Base-by-base conservation (phyloP, 148 eudicot genomes). In the Amaranthus cruentus region DNA sequence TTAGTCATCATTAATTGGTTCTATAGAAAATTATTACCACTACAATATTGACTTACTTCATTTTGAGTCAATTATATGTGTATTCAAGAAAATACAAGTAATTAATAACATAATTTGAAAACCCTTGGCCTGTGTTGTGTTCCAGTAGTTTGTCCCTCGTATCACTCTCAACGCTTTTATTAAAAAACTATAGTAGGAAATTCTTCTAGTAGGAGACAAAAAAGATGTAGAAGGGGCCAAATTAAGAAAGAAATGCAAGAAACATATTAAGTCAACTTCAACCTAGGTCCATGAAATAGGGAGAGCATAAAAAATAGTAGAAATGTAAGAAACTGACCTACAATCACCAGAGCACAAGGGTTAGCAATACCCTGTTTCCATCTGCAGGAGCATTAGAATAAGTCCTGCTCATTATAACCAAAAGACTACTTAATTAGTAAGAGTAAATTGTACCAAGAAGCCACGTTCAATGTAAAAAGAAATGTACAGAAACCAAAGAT, bases 211-310 rank as follows among this genome's bases (percentile, higher is more conserved):
- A 67, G 53, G 6, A 18, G 46, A 44, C 63, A 60, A 3, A 15
- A 28, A 60, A 44, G 28, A 18, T 60, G 15, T 18, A 4, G 21
- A 9, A 67, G 70, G 46, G 51, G 7, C 55, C 12, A 66, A 48
- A n/a, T 15, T 15, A 66, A 7, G 68, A 9, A 51, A 67, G 43
- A 21, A 51, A 67, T 49, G 46, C 38, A 2, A 4, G 70, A 67
- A 67, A 56, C 38, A 51, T 50, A 18, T 10, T 8, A 8, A n/a
- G 15, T 67, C 51, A 18, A 67, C 56, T 49, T 67, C 51, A 18
- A 49, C 56, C 44, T 67, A 67, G 70, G 70, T 50, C 69, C 57
- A 67, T 67, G 70, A 67, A 67, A 67, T 50, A 67, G n/a, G 70
- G 70, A 50, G 5, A 52, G 51, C 11, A 1, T 49, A 38, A 66